These are phyloP conservation scores for Oxytropis ochrocephala DNA, from an alignment of 306 rosid species.

Conservation along the genomic window DNA sequence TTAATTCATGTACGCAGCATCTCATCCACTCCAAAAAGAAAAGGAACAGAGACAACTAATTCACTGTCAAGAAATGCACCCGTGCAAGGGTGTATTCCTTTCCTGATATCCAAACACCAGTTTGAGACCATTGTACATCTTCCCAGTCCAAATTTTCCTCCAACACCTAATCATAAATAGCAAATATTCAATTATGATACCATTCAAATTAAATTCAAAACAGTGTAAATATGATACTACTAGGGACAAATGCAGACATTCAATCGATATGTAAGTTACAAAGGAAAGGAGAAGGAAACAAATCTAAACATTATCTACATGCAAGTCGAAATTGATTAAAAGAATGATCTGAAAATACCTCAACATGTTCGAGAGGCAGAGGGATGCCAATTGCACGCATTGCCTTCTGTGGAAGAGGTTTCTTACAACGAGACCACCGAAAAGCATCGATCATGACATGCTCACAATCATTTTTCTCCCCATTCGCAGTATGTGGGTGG, in stretches of 20 bases:
- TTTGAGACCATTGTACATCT: slow-evolving; percentile 95
- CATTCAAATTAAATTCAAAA: background rate
- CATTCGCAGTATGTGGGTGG: slow-evolving; percentile 47
- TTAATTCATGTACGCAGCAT: background rate
- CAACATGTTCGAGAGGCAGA: slow-evolving; percentile 77
- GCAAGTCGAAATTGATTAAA: background rate
- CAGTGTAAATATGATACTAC: background rate
- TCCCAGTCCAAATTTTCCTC: slow-evolving; percentile 96
- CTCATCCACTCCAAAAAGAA: background rate
- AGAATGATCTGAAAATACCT: slow-evolving; percentile 40
- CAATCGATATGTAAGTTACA: background rate
- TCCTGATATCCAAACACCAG: slow-evolving; percentile 93
- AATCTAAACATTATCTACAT: background rate
- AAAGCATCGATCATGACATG: slow-evolving; percentile 52
- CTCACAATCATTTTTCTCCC: slow-evolving; percentile 59
- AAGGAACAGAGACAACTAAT: slow-evolving; percentile 20
- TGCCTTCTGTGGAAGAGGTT: slow-evolving; percentile 79
- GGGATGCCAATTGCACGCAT: slow-evolving; percentile 82
- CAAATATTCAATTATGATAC: background rate
- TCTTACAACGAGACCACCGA: slow-evolving; percentile 93
- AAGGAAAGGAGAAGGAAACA: background rate
- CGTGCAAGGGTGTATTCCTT: slow-evolving; percentile 83
- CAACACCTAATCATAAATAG: slow-evolving; percentile 45
- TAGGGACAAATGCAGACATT: background rate
- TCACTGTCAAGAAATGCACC: slow-evolving; percentile 77